Evolutionary conservation across 2,329 filamentous ascomycete species (phyloP), one percentile per base, ranked within the genome.

Genomic region (Rosellinia necatrix): DNA sequence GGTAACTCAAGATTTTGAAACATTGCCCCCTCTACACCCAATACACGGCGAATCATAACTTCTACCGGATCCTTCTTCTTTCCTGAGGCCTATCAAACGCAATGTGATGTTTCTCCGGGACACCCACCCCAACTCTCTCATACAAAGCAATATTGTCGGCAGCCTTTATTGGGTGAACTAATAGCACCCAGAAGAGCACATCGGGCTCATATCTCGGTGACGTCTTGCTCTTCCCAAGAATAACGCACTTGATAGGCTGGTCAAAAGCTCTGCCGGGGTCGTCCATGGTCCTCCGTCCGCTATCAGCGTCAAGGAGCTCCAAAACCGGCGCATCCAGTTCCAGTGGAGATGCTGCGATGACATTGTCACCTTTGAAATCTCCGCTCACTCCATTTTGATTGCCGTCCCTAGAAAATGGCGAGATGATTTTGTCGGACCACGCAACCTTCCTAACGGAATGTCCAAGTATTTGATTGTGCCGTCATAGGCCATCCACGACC

Each of bases 241-340:
- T 13, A 5, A 44, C 49, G 19, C 49, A 52, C 15, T 30, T 38
- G 15, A 52, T 30, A 37, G 38, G 49, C 5, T 22, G 29, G 8
- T 37, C 12, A 17, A 51, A 44, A 7, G 40, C 22, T 44, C 49
- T 51, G 24, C 17, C 4, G 22, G 38, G 40, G 22, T 51, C 30
- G 13, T 44, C 49, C 22, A 44, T 72, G 3, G 66, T 65, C 25
- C 74, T 42, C 10, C 49, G 4, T 12, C 30, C 40, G 25, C 32
- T 40, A 30, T 52, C 32, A 17, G 24, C 5, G 24, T 30, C 40
- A 38, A 30, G 15, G 13, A 46, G 41, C 22, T 24, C 24, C 49
- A 40, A 52, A 52, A 52, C 41, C 7, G 49, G 40, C 8, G 49
- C 49, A 17, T 52, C 41, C 19, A 52, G 17, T 32, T 52, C 49